A percentile compares a stretch with the other conserved stretches of the same genome.
phyloP scores from a whole-genome alignment of 2,329 filamentous ascomycete species.

The Scytalidium sp. region DNA sequence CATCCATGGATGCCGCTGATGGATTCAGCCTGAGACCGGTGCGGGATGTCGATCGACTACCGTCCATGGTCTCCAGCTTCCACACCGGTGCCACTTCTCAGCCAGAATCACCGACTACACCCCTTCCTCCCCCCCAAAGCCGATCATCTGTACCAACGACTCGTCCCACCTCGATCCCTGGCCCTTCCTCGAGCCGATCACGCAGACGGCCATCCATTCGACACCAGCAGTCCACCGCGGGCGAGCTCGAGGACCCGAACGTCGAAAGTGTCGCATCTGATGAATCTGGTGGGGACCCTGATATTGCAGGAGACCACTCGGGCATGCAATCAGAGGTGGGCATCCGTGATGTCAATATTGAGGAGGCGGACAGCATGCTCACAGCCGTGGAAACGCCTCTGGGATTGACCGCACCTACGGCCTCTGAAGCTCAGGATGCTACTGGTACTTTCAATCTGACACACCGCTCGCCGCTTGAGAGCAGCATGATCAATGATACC shows the following conservation, averaged over 20 bases:
- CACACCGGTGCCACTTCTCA: conserved; percentile 76
- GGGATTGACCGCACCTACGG: conserved; percentile 71
- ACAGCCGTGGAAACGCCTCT: conserved; percentile 67
- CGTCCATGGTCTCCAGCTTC: conserved; percentile 73
- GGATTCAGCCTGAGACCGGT: conserved; percentile 74
- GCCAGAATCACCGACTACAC: conserved; percentile 87
- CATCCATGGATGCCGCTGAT: conserved; percentile 66
- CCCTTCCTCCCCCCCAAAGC: conserved; percentile 65
- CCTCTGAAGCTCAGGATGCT: conserved; percentile 78
- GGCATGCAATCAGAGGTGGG: conserved; percentile 73
- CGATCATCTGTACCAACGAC: conserved; percentile 48
- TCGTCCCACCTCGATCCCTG: conserved; percentile 50
- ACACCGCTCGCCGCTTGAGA: conserved; percentile 79
- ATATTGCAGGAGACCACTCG: conserved; percentile 65
- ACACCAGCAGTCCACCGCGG: conserved; percentile 83
- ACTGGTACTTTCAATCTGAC: conserved; percentile 88
- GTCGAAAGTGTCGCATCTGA: conserved; percentile 81
- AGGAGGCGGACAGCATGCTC: conserved; percentile 74
- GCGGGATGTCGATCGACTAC: conserved; percentile 77
- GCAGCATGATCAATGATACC: conserved; percentile 73
- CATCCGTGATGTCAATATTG: conserved; percentile 78
- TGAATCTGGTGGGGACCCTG: conserved; percentile 65
- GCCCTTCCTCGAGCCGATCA: conserved; percentile 47
- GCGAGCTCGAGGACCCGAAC: conserved; percentile 82
- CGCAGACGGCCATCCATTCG: conserved; percentile 80